Base-by-base conservation (phyloP, 768 basidiomycete species). In the Calocera viscosa region DNA sequence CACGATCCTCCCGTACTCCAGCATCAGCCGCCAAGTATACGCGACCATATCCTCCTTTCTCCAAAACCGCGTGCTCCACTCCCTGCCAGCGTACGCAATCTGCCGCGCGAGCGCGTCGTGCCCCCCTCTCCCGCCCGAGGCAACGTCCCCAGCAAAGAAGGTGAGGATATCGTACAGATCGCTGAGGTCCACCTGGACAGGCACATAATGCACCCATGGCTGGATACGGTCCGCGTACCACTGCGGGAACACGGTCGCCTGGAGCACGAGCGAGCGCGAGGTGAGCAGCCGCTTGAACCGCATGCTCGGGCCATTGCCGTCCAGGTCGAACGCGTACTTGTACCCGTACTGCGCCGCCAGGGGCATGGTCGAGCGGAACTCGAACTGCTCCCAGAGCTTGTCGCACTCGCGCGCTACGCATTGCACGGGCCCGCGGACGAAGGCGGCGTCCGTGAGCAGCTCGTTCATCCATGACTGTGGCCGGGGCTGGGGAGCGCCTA, bases 181-280 rank as follows among this genome's bases (percentile, higher is more conserved):
- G 0, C 82, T 80, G 12, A 86, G 80, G 69, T 87, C 85, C 0
- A 86, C 68, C 67, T 79, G 76, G 67, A 89, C 78, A 1, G 88
- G 88, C 0, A 90, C 80, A 72, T 89, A 90, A 73, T 89, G 88
- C 11, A 88, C 78, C 87, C 87, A 89, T 0, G 87, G 85, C 33
- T 77, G 80, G 49, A 85, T 77, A 12, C 84, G 81, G 66, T 85
- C 82, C 16, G 75, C 77, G 14, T 72, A 85, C 88, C 88, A 89
- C 75, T 89, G 88, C 0, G 86, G 87, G 72, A 86, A 88, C 68
- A 88, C 81, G 0, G 87, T 88, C 38, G 84, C 78, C 72, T 89
- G 88, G 77, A 89, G 83, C 3, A 88, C 77, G 17, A 87, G 75
- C 0, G 86, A 79, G 28, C 86, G 86, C 26, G 83, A 80, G 1